Base-by-base conservation (phyloP, 2,329 filamentous ascomycete species). In the Rutstroemia sp. region DNA sequence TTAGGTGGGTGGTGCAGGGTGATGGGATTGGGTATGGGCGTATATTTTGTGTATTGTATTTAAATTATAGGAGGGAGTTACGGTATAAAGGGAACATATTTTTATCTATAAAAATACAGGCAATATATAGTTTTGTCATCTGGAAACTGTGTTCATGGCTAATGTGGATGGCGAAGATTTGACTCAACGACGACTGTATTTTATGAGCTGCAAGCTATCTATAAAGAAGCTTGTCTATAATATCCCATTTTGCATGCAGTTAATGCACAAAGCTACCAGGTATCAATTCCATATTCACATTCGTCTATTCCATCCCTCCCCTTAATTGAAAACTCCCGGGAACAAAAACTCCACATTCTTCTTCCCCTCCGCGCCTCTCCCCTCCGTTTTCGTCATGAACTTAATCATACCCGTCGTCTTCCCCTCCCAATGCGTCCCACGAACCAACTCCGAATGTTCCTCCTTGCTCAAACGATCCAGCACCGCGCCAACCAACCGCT, bases 261-360 rank as follows among this genome's bases (percentile, higher is more conserved):
- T 49, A 23, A 49, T 55, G 46, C 52, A 55, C 34, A 16, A 14
- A 50, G 44, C 14, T 50, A 50, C 39, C 38, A 54, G 40, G 40
- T 44, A 44, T 44, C 40, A 49, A n/a, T 48, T 42, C 14, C 36
- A 53, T 16, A 16, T 38, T 8, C 34, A 14, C 21, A 25, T 38
- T 17, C 16, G 4, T 36, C 38, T 47, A 46, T 46, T 46, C 44
- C 3, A 27, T 23, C 10, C 14, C 16, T 8, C 21, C 23, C 21
- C 4, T 14, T 23, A 23, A 27, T 46, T 19, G 27, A 46, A 69
- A 14, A 68, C 61, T 67, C 86, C 88, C 1, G 92, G 91, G 75
- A 96, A 97, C 57, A 99, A 74, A 78, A 88, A 99, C 67, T 86
- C 81, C 53, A 96, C 75, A 74, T 84, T 92, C 79, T 89, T 82